These are phyloP conservation scores for Penicillium sp. DNA, from an alignment of 2,329 filamentous ascomycete genomes.

Conservation along the genomic window DNA sequence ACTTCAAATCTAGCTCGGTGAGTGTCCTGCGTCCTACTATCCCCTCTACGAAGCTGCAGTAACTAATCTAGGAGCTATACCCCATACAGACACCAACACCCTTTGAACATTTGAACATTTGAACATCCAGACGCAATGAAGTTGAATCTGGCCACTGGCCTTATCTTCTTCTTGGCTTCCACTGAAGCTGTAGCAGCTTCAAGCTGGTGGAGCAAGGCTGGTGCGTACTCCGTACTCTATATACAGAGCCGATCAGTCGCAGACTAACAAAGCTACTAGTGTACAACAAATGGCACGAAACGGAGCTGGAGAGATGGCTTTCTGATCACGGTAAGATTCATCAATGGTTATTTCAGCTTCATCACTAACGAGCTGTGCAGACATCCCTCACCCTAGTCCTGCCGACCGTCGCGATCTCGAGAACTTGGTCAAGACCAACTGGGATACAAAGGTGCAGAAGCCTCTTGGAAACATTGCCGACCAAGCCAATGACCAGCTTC, in stretches of 20 bases:
- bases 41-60: background rate
- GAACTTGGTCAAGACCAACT: slow-evolving; percentile 83
- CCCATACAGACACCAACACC: too few species aligned
- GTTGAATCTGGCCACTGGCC: slow-evolving; percentile 66
- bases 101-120: background rate
- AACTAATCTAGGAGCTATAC: too few species aligned
- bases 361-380: slow-evolving; percentile 21
- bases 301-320: slow-evolving; percentile 95
- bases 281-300: slow-evolving; percentile 99
- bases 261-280: slow-evolving; percentile 52
- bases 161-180: slow-evolving; percentile 71
- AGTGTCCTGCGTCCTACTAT: background rate
- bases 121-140: slow-evolving; percentile 63
- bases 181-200: slow-evolving; percentile 67
- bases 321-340: slow-evolving; percentile 67
- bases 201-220: slow-evolving; percentile 82
- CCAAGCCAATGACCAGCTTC: slow-evolving; percentile 70
- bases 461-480: slow-evolving; percentile 78
- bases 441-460: slow-evolving; percentile 74
- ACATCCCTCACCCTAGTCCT: slow-evolving; percentile 85
- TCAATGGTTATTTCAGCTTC: background rate
- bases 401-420: slow-evolving; percentile 95
- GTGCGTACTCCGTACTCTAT: slow-evolving; percentile 54
- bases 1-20: background rate
- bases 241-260: background rate